A percentile compares a stretch with the other conserved stretches of the same genome.
Conservation (phyloP, 768 basidiomycete species). For the Podaxis sp. region DNA sequence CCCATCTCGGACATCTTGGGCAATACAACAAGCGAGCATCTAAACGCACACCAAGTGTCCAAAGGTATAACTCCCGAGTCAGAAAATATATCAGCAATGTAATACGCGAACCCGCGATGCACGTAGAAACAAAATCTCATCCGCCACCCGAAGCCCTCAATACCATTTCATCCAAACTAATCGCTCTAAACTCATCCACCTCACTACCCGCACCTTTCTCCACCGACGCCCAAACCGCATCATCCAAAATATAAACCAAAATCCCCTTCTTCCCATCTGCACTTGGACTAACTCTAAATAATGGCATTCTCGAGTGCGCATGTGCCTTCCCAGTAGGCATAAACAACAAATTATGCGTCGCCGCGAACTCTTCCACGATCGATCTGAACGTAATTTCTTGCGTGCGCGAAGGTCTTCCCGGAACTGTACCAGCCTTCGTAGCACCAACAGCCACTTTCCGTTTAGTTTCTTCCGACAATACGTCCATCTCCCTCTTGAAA, state of each 20-base stretch:
- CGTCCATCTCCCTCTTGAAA: slow-evolving; percentile 46
- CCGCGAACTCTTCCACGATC: slow-evolving; percentile 89
- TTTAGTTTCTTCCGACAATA: slow-evolving; percentile 6
- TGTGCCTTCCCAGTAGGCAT: slow-evolving; percentile 86
- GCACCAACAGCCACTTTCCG: background rate
- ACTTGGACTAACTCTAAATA: slow-evolving; percentile 79
- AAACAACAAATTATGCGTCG: slow-evolving; percentile 84
- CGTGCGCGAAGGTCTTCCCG: slow-evolving; percentile 48
- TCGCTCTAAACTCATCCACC: slow-evolving; percentile 67
- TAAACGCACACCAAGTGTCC: too few relatives aligned
- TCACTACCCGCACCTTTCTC: slow-evolving; percentile 45
- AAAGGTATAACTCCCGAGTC: too few relatives aligned
- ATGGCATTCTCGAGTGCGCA: slow-evolving; percentile 81
- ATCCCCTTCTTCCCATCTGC: slow-evolving; percentile 86
- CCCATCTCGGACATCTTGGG: too few relatives aligned
- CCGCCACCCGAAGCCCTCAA: slow-evolving; percentile 40
- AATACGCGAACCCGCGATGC: background rate
- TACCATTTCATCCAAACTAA: slow-evolving; percentile 90
- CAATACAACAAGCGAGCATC: too few relatives aligned
- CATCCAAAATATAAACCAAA: slow-evolving; percentile 86
- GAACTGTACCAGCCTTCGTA: slow-evolving; percentile 26
- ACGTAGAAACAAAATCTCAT: background rate
- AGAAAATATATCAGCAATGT: background rate
- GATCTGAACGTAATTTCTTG: slow-evolving; percentile 91
- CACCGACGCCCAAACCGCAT: slow-evolving; percentile 86